Base-by-base conservation (phyloP, 2,329 filamentous ascomycete genomes). In the Tolypocladium cylindrosporum region DNA sequence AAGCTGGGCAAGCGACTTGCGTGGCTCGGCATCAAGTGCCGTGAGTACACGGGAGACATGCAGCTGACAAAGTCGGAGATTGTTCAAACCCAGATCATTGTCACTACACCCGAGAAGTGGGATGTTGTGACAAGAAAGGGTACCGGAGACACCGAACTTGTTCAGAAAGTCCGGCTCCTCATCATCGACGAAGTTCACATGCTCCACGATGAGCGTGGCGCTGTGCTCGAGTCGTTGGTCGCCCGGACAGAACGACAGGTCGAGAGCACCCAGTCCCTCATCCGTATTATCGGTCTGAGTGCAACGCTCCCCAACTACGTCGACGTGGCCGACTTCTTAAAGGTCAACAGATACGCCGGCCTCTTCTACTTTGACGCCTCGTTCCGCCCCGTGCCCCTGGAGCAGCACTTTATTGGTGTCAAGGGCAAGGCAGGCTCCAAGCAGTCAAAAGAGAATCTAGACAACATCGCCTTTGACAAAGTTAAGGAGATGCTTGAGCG, bases 171-270 rank as follows among this genome's bases (percentile, higher is more conserved):
- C 31, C 86, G 93, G 13, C 79, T 99, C 2, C 81, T 99, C 60
- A 97, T 99, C 67, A 97, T 99, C 61, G 94, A 99, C 72, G 94
- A 99, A 75, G 94, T 99, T 1, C 94, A 99, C 69, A 99, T 99
- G 95, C 86, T 99, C 66, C 95, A 99, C 67, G 94, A 99, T 70
- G 94, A 97, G 72, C 86, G 94, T 70, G 94, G 94, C 68, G 91
- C 95, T 14, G 95, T 99, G 0, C 81, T 99, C 36, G 94, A 99
- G 70, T 97, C 93, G 7, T 79, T 99, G 27, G 95, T 99, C 19
- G 94, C 94, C 13, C 85, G 94, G 66, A 99, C 95, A 0, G 88
- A 97, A 74, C 82, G 94, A 62, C 94, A 99, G 68, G 95, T 99
- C 0, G 95, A 99, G 74, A 97, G 92, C 71, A 99, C 94, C 0